These are phyloP conservation scores for Medicago lupulina DNA, from an alignment of 306 rosid genomes.

Conservation along the genomic window DNA sequence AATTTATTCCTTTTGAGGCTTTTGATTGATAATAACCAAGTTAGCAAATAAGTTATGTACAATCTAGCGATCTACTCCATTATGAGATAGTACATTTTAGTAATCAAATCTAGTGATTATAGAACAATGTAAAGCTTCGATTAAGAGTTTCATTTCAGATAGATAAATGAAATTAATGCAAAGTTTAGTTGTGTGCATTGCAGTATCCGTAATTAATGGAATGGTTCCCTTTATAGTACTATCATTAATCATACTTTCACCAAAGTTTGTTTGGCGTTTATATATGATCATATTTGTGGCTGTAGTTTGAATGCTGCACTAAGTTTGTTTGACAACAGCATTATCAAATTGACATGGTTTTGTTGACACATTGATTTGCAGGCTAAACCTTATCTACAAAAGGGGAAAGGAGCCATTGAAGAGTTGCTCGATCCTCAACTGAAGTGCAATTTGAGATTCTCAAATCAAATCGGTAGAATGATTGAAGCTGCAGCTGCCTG, in stretches of 20 bases:
- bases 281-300: not conserved
- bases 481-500: slow-evolving; percentile 92
- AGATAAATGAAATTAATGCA: slow-evolving; percentile 27
- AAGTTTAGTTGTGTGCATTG: slow-evolving; percentile 28
- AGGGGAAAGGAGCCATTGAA: slow-evolving; percentile 84
- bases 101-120: slow-evolving; percentile 3
- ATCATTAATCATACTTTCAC: not conserved
- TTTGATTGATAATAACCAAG: slow-evolving; percentile 14
- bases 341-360: slow-evolving; percentile 10
- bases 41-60: slow-evolving; percentile 9
- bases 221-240: slow-evolving; percentile 25
- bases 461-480: slow-evolving; percentile 76
- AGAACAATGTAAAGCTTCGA: slow-evolving; percentile 21
- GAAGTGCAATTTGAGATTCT: slow-evolving; percentile 58
- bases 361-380: slow-evolving; percentile 47
- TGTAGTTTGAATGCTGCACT: slow-evolving; percentile 11
- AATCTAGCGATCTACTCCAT: slow-evolving; percentile 2
- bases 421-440: slow-evolving; percentile 87
- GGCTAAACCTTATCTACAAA: slow-evolving; percentile 89
- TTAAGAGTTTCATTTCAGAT: not conserved
- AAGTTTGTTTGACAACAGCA: not conserved
- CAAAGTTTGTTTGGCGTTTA: slow-evolving; percentile 11
- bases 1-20: slow-evolving; percentile 34
- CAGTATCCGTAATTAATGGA: slow-evolving; percentile 6
- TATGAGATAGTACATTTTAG: slow-evolving; percentile 2